phyloP scores from a whole-genome alignment of 73 alveolate species.

The Paramecium primaurelia region DNA sequence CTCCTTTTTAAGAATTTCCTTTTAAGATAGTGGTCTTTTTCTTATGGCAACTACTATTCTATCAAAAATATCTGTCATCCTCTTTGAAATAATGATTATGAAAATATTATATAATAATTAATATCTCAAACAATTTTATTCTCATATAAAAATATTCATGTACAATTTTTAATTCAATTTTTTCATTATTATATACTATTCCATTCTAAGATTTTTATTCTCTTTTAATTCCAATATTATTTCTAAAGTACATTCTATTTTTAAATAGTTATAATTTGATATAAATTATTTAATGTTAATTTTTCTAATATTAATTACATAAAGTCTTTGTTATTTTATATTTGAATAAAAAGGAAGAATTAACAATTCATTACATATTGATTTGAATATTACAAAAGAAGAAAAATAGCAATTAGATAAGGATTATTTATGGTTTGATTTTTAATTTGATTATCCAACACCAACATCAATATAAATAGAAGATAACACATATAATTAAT shows the following conservation, averaged over 20 bases:
- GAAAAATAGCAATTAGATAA: background rate
- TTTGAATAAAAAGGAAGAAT: background rate
- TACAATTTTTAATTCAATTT: background rate
- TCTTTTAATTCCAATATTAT: background rate
- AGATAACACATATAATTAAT: background rate
- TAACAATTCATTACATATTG: background rate
- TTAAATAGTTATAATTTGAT: too few species aligned
- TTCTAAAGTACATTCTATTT: too few species aligned
- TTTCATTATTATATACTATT: background rate
- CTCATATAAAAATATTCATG: background rate
- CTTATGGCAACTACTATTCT: constrained; percentile 98
- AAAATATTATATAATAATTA: background rate
- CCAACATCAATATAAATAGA: background rate
- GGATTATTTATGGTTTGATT: background rate
- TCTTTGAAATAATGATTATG: background rate
- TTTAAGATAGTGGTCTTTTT: constrained; percentile 97
- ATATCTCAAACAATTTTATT: background rate
- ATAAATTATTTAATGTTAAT: background rate
- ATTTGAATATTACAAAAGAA: background rate
- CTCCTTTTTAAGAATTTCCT: constrained; percentile 86
- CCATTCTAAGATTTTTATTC: background rate
- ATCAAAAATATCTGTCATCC: background rate
- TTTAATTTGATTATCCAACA: background rate
- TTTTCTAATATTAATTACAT: background rate
- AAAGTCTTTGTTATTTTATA: background rate